A percentile compares a stretch with the other conserved stretches of the same genome.
phyloP scores from a whole-genome alignment of 257 asterid species.

The Primulina eburnea region DNA sequence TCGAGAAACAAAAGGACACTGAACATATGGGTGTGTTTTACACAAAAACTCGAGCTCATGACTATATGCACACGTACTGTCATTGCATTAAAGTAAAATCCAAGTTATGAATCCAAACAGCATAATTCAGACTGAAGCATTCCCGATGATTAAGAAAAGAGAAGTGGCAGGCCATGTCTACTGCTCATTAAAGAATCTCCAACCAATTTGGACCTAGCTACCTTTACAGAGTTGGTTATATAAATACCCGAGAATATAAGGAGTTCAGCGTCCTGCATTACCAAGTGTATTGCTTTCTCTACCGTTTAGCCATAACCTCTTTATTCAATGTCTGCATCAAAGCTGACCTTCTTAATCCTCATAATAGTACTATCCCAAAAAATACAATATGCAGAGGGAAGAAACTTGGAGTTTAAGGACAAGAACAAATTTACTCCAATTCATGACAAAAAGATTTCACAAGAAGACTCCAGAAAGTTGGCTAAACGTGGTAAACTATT shows the following conservation, averaged over 20 bases:
- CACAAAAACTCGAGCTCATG: too few relatives aligned
- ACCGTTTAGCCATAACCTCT: not conserved
- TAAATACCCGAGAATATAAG: slow-evolving; percentile 23
- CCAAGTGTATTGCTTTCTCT: not conserved
- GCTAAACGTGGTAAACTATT: not conserved
- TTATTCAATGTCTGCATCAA: slow-evolving; percentile 38
- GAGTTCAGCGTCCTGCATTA: slow-evolving; percentile 16
- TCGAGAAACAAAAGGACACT: too few relatives aligned
- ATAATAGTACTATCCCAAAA: slow-evolving; percentile 31
- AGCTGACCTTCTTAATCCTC: slow-evolving; percentile 35
- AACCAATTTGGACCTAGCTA: slow-evolving; percentile 28
- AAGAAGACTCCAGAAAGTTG: not conserved
- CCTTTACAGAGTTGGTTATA: slow-evolving; percentile 17
- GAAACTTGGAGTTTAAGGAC: slow-evolving; percentile 29
- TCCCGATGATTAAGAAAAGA: not conserved
- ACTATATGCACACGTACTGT: not conserved
- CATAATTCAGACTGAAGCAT: too few relatives aligned
- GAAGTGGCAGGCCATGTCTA: not conserved
- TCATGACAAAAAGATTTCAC: slow-evolving; percentile 9
- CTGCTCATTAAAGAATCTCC: slow-evolving; percentile 23
- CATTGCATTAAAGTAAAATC: not conserved
- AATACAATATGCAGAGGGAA: slow-evolving; percentile 35
- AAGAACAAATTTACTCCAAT: slow-evolving; percentile 16
- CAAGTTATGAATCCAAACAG: not conserved
- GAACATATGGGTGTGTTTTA: too few relatives aligned